A percentile compares a stretch with the other conserved stretches of the same genome.
Conservation (phyloP, 176 grass and related monocot genomes). For the Ananas comosus region DNA sequence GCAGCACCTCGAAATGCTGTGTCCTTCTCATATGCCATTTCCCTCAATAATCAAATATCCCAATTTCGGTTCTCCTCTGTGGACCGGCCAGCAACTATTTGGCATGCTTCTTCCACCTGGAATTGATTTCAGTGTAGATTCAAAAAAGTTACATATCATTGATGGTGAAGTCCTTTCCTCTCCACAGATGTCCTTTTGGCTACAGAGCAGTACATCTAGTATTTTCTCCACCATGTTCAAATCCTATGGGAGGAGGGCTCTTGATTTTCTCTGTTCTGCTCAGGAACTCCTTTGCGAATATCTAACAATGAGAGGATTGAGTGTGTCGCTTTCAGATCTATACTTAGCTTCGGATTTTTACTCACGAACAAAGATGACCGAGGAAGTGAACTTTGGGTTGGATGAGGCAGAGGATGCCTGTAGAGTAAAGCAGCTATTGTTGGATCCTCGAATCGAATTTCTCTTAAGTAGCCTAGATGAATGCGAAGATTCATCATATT, state of each 20-base stretch:
- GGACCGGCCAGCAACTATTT: slow-evolving; percentile 79
- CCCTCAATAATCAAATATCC: slow-evolving; percentile 40
- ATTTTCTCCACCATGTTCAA: slow-evolving; percentile 60
- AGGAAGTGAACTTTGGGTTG: slow-evolving; percentile 52
- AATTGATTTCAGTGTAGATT: slow-evolving; percentile 40
- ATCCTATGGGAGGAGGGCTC: slow-evolving; percentile 42
- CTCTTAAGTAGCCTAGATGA: slow-evolving; percentile 38
- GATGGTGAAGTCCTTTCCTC: slow-evolving; percentile 44
- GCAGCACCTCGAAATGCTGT: slow-evolving; percentile 72
- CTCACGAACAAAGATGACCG: slow-evolving; percentile 44
- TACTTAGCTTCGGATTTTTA: slow-evolving; percentile 55
- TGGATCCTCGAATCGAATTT: slow-evolving; percentile 43
- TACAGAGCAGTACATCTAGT: slow-evolving; percentile 42
- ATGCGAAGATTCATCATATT: slow-evolving; percentile 29
- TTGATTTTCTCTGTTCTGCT: slow-evolving; percentile 51
- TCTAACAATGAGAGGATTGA: slow-evolving; percentile 59
- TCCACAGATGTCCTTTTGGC: slow-evolving; percentile 42
- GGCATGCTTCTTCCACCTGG: slow-evolving; percentile 51
- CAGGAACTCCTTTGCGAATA: slow-evolving; percentile 81
- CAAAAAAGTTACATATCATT: slow-evolving; percentile 30
- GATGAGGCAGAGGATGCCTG: slow-evolving; percentile 77
- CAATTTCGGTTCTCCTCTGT: slow-evolving; percentile 32
- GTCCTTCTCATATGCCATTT: slow-evolving; percentile 21
- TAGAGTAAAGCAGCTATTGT: slow-evolving; percentile 40
- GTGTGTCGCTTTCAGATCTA: slow-evolving; percentile 67